These are phyloP conservation scores for Madurella mycetomatis DNA, from an alignment of 2,329 filamentous ascomycete genomes.

Conservation along the genomic window DNA sequence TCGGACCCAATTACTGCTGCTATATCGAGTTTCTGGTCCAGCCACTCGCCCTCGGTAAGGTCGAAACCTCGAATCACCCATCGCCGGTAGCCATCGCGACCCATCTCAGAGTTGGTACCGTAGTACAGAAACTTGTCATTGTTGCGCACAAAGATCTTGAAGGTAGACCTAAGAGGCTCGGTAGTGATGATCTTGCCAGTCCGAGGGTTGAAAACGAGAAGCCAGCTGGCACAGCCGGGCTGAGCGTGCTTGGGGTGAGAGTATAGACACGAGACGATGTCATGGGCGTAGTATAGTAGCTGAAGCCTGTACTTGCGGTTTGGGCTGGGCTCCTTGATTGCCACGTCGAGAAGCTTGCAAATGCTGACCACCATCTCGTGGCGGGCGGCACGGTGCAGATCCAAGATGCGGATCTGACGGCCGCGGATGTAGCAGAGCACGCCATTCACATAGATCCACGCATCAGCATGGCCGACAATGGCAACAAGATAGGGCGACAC, in stretches of 20 bases:
- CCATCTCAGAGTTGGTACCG: slow-evolving; percentile 56
- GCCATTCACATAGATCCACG: slow-evolving; percentile 60
- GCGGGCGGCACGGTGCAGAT: slow-evolving; percentile 47
- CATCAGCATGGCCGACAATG: slow-evolving; percentile 55
- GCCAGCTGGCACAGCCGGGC: slow-evolving; percentile 37
- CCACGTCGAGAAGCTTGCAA: slow-evolving; percentile 35
- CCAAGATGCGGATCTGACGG: slow-evolving; percentile 50
- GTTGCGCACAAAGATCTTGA: slow-evolving; percentile 65
- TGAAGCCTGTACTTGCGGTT: slow-evolving; percentile 43
- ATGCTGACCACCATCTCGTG: slow-evolving; percentile 56
- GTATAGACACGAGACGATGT: slow-evolving; percentile 55
- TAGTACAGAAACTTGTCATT: slow-evolving; percentile 58
- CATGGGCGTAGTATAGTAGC: slow-evolving; percentile 53
- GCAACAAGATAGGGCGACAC: slow-evolving; percentile 59
- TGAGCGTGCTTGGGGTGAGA: slow-evolving; percentile 37
- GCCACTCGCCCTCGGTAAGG: slow-evolving; percentile 38
- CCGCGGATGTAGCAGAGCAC: slow-evolving; percentile 59
- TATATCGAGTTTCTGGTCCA: slow-evolving; percentile 46
- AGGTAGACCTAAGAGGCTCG: slow-evolving; percentile 40
- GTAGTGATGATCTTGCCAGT: slow-evolving; percentile 38
- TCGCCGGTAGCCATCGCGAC: slow-evolving; percentile 51
- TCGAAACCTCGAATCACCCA: slow-evolving; percentile 59
- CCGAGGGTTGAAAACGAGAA: slow-evolving; percentile 48
- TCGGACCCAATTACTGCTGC: slow-evolving; percentile 59
- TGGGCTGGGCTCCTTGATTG: slow-evolving; percentile 33